A percentile compares a stretch with the other conserved stretches of the same genome.
phyloP scores from a whole-genome alignment of 2,329 filamentous ascomycete genomes.

The Magnaporthiopsis rhizophila region DNA sequence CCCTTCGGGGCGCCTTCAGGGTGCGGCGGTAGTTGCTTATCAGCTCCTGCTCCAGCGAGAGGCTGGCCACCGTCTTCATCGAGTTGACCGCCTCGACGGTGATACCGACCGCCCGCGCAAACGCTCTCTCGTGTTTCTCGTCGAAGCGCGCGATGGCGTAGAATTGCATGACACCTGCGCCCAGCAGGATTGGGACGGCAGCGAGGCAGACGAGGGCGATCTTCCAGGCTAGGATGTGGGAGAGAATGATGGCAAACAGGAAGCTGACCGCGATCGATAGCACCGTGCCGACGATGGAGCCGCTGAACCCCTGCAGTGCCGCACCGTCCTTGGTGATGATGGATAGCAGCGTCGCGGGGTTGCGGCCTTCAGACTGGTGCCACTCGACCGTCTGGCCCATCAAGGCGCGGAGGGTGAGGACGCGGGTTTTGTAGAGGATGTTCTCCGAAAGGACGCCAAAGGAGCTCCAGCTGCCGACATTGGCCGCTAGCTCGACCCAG shows the following conservation, averaged over 20 bases:
- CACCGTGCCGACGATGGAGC: slow-evolving; percentile 61
- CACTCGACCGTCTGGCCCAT: slow-evolving; percentile 51
- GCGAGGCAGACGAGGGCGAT: slow-evolving; percentile 67
- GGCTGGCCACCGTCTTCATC: slow-evolving; percentile 53
- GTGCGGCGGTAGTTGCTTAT: slow-evolving; percentile 44
- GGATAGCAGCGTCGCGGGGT: slow-evolving; percentile 53
- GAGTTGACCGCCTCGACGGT: slow-evolving; percentile 60
- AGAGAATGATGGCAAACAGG: slow-evolving; percentile 57
- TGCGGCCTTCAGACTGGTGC: slow-evolving; percentile 59
- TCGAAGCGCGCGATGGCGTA: slow-evolving; percentile 54
- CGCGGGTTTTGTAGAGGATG: slow-evolving; percentile 45
- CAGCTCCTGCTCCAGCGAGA: slow-evolving; percentile 45
- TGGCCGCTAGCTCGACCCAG: slow-evolving; percentile 50
- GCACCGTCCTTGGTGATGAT: slow-evolving; percentile 64
- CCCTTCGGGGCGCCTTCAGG: slow-evolving; percentile 43
- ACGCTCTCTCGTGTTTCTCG: slow-evolving; percentile 55
- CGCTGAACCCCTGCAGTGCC: slow-evolving; percentile 59
- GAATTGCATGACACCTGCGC: slow-evolving; percentile 62
- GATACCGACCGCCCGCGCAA: slow-evolving; percentile 53
- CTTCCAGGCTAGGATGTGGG: slow-evolving; percentile 67
- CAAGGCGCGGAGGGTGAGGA: slow-evolving; percentile 47
- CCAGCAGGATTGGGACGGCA: slow-evolving; percentile 59
- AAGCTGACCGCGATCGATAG: slow-evolving; percentile 63
- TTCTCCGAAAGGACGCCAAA: slow-evolving; percentile 51
- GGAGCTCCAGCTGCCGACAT: slow-evolving; percentile 45